Evolutionary conservation across 2,329 filamentous ascomycete genomes (phyloP).

Genomic region (Fusarium drepaniforme): DNA sequence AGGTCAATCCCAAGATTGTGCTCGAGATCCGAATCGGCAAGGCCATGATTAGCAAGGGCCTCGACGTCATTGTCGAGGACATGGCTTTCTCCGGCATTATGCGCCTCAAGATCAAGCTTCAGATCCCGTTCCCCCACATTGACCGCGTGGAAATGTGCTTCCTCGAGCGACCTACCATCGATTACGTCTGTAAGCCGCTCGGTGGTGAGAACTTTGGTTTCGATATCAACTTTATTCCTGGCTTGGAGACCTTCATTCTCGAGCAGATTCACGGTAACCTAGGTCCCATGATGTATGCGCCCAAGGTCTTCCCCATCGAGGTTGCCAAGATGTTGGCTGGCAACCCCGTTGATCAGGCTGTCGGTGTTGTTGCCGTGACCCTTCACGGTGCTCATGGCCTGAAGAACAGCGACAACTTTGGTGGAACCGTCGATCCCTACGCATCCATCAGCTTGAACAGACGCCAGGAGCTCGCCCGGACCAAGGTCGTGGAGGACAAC

Average conservation of each 20-base stretch:
- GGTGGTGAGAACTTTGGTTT: slow-evolving; percentile 96
- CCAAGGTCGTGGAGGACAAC: slow-evolving; percentile 88
- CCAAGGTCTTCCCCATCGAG: slow-evolving; percentile 98
- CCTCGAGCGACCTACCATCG: slow-evolving; percentile 87
- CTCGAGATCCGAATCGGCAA: slow-evolving; percentile 96
- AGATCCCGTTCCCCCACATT: slow-evolving; percentile 94
- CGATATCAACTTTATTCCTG: slow-evolving; percentile 99
- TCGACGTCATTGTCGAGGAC: slow-evolving; percentile 98
- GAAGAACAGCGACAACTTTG: slow-evolving; percentile 95
- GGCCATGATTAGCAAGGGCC: slow-evolving; percentile 94
- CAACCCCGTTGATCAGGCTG: slow-evolving; percentile 92
- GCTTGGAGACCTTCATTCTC: slow-evolving; percentile 91
- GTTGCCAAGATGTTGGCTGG: slow-evolving; percentile 98
- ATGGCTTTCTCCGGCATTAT: slow-evolving; percentile 97
- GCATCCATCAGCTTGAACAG: slow-evolving; percentile 86
- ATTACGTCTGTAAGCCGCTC: slow-evolving; percentile 98
- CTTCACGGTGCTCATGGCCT: slow-evolving; percentile 91
- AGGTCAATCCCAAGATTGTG: slow-evolving; percentile 96
- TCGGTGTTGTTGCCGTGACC: slow-evolving; percentile 92
- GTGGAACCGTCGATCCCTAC: slow-evolving; percentile 92
- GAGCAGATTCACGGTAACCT: slow-evolving; percentile 97
- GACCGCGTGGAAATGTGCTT: slow-evolving; percentile 97
- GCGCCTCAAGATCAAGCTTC: slow-evolving; percentile 97
- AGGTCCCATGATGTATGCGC: slow-evolving; percentile 97
- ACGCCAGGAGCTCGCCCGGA: slow-evolving; percentile 84